phyloP scores from a whole-genome alignment of 768 basidiomycete species.

The Pisolithus sp. region DNA sequence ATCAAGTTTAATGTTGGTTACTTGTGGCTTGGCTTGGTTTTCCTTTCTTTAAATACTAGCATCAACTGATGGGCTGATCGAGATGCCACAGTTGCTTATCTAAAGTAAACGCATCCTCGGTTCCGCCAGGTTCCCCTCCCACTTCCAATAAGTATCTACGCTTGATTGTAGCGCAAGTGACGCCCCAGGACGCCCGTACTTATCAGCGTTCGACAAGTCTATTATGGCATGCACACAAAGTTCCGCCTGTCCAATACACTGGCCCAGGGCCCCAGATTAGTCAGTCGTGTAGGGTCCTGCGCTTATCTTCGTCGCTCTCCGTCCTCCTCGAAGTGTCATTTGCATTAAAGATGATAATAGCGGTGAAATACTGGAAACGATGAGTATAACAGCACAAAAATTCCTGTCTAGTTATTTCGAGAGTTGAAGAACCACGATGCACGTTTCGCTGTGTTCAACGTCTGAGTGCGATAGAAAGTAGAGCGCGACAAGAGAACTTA shows the following conservation, averaged over 20 bases:
- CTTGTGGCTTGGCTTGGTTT: conserved; percentile 2
- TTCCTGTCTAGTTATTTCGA: conserved; percentile 41
- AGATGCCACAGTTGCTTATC: conserved; percentile 2
- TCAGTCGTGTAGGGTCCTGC: conserved; percentile 14
- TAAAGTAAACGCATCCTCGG: conserved; percentile 9
- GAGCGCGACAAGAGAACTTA: conserved; percentile 19
- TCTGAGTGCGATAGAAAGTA: conserved; percentile 16
- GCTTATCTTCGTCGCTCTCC: conserved; percentile 4
- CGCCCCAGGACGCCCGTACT: too few relatives aligned
- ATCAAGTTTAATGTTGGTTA: neutral
- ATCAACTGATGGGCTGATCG: neutral
- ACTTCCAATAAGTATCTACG: too few relatives aligned
- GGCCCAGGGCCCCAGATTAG: conserved; percentile 26
- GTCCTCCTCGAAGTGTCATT: conserved; percentile 3
- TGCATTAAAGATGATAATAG: conserved; percentile 1
- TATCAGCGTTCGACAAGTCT: too few relatives aligned
- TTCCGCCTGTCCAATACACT: conserved; percentile 17
- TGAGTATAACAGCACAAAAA: conserved; percentile 6
- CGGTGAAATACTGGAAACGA: conserved; percentile 7
- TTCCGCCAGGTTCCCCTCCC: conserved; percentile 8
- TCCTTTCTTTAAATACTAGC: conserved; percentile 8
- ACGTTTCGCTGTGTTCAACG: conserved; percentile 63
- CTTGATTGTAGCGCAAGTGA: too few relatives aligned
- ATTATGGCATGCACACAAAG: conserved; percentile 19
- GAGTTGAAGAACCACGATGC: conserved; percentile 93